Evolutionary conservation across 768 basidiomycete genomes (phyloP), one percentile per base, ranked within the genome.

Genomic region (Tylopilus rubrobrunneus): DNA sequence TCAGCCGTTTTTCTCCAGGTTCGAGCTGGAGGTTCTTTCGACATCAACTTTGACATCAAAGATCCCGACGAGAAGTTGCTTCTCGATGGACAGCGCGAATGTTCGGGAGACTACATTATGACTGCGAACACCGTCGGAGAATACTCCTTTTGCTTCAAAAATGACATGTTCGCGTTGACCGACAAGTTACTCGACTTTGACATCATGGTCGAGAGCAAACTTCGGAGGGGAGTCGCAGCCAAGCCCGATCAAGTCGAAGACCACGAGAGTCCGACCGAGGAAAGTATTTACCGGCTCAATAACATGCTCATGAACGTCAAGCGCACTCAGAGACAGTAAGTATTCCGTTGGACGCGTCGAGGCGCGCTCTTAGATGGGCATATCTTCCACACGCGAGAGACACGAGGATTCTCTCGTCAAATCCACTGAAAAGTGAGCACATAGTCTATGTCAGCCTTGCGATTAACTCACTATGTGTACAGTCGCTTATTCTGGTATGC

Each of bases 201-300:
- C 71, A 98, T 99, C 72, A 95, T 98, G 93, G 92, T 93, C 45
- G 97, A 99, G 79, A 93, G 89, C 56, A 96, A 98, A 67, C 97
- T 97, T 2, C 78, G 97, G 48, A 78, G 92, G 48, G 87, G 93
- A 64, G 80, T 93, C 3, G 90, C 94, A 3, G 91, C 88, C 9
- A 95, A 93, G 69, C 82, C 89, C 5, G 86, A 86, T 14, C 89
- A 92, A 70, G 83, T 99, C 36, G 76, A 87, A 12, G 95, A 98
- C 56, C 97, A 98, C 61, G 98, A 96, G 25, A 90, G 82, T 49
- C 84, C 89, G 10, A 74, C 98, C 52, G 96, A 98, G 73, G 97
- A 99, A 76, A 95, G 92, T 67, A 87, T 98, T 48, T 98, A 92
- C 75, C 83, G 92, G 51, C 75, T 99, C 53, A 92, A 84, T 59